Evolutionary conservation across 345 rosid genomes (phyloP).

Genomic region (Syzygium jambos): DNA sequence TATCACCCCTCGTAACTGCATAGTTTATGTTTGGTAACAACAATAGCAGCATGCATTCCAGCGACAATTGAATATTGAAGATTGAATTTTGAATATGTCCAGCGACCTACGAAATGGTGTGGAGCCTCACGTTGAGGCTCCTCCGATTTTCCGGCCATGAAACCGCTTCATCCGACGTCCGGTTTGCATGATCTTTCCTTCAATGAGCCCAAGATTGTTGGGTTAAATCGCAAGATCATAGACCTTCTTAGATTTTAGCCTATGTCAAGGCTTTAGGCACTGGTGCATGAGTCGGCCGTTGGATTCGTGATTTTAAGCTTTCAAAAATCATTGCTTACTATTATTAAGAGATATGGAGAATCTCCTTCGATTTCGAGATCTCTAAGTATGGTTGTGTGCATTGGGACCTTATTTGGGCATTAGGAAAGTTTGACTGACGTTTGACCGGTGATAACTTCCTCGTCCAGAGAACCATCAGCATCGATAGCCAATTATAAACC

Average conservation of each 20-base stretch:
- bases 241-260: neutral
- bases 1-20: neutral
- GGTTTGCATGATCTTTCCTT: neutral
- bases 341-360: neutral
- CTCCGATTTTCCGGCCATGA: neutral
- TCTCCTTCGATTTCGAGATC: neutral
- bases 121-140: neutral
- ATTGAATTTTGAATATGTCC: neutral
- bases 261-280: neutral
- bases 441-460: neutral
- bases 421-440: neutral
- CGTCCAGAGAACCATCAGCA: neutral
- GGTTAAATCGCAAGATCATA: neutral
- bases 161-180: neutral
- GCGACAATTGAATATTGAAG: neutral
- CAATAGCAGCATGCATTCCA: neutral
- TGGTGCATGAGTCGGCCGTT: neutral
- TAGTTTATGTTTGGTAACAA: neutral
- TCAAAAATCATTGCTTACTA: neutral
- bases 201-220: neutral
- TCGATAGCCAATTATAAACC: neutral
- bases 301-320: neutral
- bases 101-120: neutral
- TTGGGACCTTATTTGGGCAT: neutral
- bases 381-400: neutral